These are phyloP conservation scores for Suillus bovinus DNA, from an alignment of 768 basidiomycete species.

Conservation along the genomic window DNA sequence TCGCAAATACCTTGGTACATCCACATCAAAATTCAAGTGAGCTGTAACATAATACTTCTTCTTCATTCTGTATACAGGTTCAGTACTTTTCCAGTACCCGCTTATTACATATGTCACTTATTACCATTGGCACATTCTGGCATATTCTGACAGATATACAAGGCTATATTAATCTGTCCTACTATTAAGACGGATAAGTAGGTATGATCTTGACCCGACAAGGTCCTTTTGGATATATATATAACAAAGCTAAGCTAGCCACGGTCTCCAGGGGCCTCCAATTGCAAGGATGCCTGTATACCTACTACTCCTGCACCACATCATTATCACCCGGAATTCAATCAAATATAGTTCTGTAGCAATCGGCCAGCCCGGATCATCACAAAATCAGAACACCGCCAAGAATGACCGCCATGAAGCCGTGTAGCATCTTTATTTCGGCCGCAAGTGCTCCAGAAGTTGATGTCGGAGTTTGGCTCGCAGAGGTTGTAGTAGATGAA, in stretches of 20 bases:
- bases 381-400: conserved; percentile 7
- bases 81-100: neutral
- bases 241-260: neutral
- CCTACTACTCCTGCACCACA: neutral
- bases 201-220: neutral
- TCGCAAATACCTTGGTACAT: neutral
- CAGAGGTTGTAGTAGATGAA: conserved; percentile 2
- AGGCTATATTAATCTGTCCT: neutral
- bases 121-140: neutral
- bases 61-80: neutral
- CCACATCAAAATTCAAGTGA: neutral
- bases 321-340: neutral
- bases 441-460: conserved; percentile 7
- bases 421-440: neutral
- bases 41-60: neutral
- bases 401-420: neutral
- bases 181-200: neutral
- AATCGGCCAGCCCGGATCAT: neutral
- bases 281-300: neutral
- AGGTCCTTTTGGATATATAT: neutral
- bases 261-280: neutral
- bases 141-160: neutral
- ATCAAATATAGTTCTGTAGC: neutral
- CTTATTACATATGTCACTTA: neutral
- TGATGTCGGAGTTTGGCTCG: conserved; percentile 4